Conservation (phyloP, 1,284 basidiomycete genomes). For the Cystobasidiaceae sp. region DNA sequence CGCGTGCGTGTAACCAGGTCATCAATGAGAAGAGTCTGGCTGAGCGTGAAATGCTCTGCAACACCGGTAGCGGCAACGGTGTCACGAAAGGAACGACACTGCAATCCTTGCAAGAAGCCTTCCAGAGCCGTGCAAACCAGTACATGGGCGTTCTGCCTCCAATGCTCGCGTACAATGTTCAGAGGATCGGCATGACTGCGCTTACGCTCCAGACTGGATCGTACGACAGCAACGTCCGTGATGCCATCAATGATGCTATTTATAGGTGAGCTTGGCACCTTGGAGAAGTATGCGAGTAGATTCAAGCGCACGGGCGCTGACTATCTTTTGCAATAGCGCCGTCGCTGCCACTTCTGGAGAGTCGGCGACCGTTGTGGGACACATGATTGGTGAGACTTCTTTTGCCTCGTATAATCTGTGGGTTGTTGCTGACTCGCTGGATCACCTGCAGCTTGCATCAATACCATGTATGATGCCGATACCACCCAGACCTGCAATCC, state of each 20-base stretch:
- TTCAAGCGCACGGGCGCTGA: no score
- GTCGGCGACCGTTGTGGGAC: conserved; percentile 14
- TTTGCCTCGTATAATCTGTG: background rate
- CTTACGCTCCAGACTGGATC: conserved; percentile 16
- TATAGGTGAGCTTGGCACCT: background rate
- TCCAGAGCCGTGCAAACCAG: conserved; percentile 18
- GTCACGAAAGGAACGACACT: conserved; percentile 3
- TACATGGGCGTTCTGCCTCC: conserved; percentile 29
- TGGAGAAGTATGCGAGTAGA: no score
- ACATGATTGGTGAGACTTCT: conserved; percentile 2
- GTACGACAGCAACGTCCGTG: conserved; percentile 14
- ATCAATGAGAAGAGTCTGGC: background rate
- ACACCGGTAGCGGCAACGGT: conserved; percentile 2
- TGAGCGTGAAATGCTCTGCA: background rate
- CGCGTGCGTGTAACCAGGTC: background rate
- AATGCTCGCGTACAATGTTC: conserved; percentile 18
- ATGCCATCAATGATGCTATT: conserved; percentile 29
- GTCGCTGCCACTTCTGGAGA: conserved; percentile 29
- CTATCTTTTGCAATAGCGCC: conserved; percentile 2
- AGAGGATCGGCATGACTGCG: conserved; percentile 26
- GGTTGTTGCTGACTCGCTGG: background rate
- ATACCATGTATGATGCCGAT: conserved; percentile 24
- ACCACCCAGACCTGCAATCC: conserved; percentile 21
- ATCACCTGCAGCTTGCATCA: conserved; percentile 10
- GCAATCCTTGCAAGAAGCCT: conserved; percentile 12